Conservation (phyloP, 2,329 filamentous ascomycete genomes). For the Lizonia empirigonia region DNA sequence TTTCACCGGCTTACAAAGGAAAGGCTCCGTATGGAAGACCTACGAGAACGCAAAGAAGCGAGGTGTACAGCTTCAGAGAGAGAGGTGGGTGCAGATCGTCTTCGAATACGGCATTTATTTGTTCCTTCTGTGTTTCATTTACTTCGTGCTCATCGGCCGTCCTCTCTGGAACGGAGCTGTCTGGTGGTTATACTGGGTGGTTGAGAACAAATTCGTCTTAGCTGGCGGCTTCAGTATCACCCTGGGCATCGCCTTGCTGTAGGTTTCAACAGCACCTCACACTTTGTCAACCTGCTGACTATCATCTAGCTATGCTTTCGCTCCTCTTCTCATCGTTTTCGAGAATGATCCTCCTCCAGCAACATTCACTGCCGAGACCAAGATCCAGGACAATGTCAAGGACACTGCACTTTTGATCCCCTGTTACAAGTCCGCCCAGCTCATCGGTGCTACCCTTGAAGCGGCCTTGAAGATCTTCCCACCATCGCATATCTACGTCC, state of each 20-base stretch:
- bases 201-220: slow-evolving; percentile 50
- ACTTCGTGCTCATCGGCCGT: slow-evolving; percentile 55
- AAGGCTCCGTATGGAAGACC: slow-evolving; percentile 24
- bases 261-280: slow-evolving; percentile 1
- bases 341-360: slow-evolving; percentile 37
- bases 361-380: slow-evolving; percentile 29
- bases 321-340: slow-evolving; percentile 43
- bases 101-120: slow-evolving; percentile 51
- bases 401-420: slow-evolving; percentile 55
- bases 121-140: slow-evolving; percentile 47
- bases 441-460: slow-evolving; percentile 52
- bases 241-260: slow-evolving; percentile 47
- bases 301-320: slow-evolving; percentile 28
- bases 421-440: slow-evolving; percentile 54
- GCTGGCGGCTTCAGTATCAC: slow-evolving; percentile 51
- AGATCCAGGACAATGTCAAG: slow-evolving; percentile 31
- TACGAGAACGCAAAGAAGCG: slow-evolving; percentile 35
- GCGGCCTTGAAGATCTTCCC: slow-evolving; percentile 56
- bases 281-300: background rate
- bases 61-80: slow-evolving; percentile 33
- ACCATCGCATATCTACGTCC: slow-evolving; percentile 53
- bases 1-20: slow-evolving; percentile 18
- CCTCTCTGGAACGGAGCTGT: slow-evolving; percentile 56
- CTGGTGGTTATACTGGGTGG: slow-evolving; percentile 52
- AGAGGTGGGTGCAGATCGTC: slow-evolving; percentile 43